phyloP scores from a whole-genome alignment of 2,329 filamentous ascomycete species.

The Pseudogymnoascus sp. region DNA sequence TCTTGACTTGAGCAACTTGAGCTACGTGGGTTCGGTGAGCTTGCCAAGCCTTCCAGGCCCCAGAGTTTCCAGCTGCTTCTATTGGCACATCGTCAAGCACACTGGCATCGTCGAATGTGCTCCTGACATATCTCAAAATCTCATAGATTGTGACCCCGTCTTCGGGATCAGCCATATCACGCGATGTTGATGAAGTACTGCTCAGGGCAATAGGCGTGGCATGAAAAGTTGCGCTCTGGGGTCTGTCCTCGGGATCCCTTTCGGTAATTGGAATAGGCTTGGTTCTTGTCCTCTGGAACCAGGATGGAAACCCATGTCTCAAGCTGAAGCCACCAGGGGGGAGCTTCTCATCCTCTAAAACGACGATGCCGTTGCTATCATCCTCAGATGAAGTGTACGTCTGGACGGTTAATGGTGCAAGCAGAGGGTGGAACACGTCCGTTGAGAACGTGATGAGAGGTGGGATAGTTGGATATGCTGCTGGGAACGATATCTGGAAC shows the following conservation, averaged over 20 bases:
- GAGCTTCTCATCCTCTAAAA: conserved; percentile 72
- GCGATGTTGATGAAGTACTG: not conserved
- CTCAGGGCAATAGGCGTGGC: not conserved
- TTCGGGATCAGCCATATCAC: conserved; percentile 11
- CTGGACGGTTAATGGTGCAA: conserved; percentile 89
- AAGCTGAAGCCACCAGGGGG: conserved; percentile 87
- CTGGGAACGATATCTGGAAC: conserved; percentile 82
- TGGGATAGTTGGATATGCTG: conserved; percentile 68
- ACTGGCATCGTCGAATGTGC: conserved; percentile 68
- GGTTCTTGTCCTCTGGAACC: conserved; percentile 62
- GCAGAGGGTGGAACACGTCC: conserved; percentile 90
- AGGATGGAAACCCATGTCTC: conserved; percentile 80
- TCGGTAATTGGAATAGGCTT: conserved; percentile 34
- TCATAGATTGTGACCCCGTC: conserved; percentile 46
- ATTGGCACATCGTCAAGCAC: conserved; percentile 73
- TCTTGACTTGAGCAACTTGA: not conserved
- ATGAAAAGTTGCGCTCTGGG: not conserved
- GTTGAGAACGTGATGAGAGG: conserved; percentile 83
- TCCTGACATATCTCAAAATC: conserved; percentile 72
- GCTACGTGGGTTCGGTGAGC: conserved; percentile 50
- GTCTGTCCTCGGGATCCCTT: not conserved
- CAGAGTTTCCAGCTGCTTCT: conserved; percentile 77
- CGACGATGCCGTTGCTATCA: conserved; percentile 69
- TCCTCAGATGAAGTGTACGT: conserved; percentile 78
- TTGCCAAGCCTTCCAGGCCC: conserved; percentile 91